phyloP scores from a whole-genome alignment of 495 filamentous ascomycete genomes.

The Talaromyces proteolyticus region DNA sequence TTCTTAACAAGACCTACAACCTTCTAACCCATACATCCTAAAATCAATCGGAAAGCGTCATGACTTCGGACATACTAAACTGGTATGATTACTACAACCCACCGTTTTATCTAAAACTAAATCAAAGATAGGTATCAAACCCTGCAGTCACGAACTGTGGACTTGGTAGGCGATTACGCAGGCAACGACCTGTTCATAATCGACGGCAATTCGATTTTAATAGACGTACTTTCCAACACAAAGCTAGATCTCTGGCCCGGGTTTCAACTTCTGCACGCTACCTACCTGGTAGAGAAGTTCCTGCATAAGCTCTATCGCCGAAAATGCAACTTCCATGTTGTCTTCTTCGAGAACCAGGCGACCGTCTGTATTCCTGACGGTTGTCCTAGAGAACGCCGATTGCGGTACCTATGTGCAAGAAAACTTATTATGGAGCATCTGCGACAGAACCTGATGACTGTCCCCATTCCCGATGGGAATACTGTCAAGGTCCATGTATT shows the following conservation, averaged over 20 bases:
- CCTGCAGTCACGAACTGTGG: slow-evolving; percentile 14
- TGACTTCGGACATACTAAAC: neutral
- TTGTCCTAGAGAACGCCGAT: slow-evolving; percentile 1
- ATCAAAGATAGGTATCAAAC: neutral
- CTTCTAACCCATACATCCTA: too few species aligned
- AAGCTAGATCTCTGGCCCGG: slow-evolving; percentile 59
- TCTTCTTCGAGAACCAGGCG: slow-evolving; percentile 52
- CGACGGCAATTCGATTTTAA: slow-evolving; percentile 66
- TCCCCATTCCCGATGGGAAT: slow-evolving; percentile 14
- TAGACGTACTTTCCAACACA: slow-evolving; percentile 51
- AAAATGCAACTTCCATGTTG: slow-evolving; percentile 62
- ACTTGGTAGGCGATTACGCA: slow-evolving; percentile 59
- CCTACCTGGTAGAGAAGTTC: slow-evolving; percentile 61
- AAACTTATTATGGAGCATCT: slow-evolving; percentile 61
- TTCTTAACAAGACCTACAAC: too few species aligned
- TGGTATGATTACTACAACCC: neutral
- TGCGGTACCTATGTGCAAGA: slow-evolving; percentile 50
- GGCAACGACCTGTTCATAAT: slow-evolving; percentile 66
- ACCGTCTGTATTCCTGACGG: slow-evolving; percentile 10
- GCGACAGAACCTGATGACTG: slow-evolving; percentile 16
- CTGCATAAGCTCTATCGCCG: slow-evolving; percentile 50
- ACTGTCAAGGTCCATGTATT: slow-evolving; percentile 39
- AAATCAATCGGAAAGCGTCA: too few species aligned
- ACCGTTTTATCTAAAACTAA: neutral
- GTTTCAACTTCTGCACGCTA: slow-evolving; percentile 67